Conservation (phyloP, 352 stramenopile species). For the Globisporangium cederbergense region DNA sequence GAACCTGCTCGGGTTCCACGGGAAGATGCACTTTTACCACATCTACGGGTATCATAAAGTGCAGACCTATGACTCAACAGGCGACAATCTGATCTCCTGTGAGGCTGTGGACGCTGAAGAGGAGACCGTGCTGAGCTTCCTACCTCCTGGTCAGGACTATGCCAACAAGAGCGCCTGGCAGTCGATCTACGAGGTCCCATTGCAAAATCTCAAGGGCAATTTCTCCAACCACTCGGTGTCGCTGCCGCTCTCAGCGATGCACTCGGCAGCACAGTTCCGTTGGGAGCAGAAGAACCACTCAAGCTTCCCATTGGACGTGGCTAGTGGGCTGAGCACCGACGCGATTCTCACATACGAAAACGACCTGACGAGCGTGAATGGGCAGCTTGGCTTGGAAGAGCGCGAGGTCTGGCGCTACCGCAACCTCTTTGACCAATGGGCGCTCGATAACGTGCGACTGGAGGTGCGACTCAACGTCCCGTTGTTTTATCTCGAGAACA, state of each 20-base stretch:
- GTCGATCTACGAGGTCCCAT: slow-evolving; percentile 28
- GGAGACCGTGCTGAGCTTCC: slow-evolving; percentile 52
- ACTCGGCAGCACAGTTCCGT: slow-evolving; percentile 39
- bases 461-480: slow-evolving; percentile 53
- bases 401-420: slow-evolving; percentile 53
- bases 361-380: slow-evolving; percentile 35
- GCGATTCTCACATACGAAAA: slow-evolving; percentile 35
- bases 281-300: slow-evolving; percentile 71
- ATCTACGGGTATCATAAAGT: slow-evolving; percentile 44
- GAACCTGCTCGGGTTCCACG: slow-evolving; percentile 49
- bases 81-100: slow-evolving; percentile 61
- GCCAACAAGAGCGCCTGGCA: slow-evolving; percentile 48
- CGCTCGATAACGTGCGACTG: slow-evolving; percentile 51
- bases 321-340: slow-evolving; percentile 19
- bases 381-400: slow-evolving; percentile 31
- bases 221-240: slow-evolving; percentile 28
- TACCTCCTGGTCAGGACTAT: slow-evolving; percentile 26
- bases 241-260: slow-evolving; percentile 42
- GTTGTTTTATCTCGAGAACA: slow-evolving; percentile 21
- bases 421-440: slow-evolving; percentile 79
- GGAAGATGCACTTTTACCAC: slow-evolving; percentile 62
- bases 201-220: slow-evolving; percentile 10
- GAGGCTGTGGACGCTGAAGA: slow-evolving; percentile 42
- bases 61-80: slow-evolving; percentile 42
- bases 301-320: slow-evolving; percentile 55